Evolutionary conservation across 2,329 filamentous ascomycete genomes (phyloP), one percentile per base, ranked within the genome.

Genomic region (Fusarium solani-melongenae): DNA sequence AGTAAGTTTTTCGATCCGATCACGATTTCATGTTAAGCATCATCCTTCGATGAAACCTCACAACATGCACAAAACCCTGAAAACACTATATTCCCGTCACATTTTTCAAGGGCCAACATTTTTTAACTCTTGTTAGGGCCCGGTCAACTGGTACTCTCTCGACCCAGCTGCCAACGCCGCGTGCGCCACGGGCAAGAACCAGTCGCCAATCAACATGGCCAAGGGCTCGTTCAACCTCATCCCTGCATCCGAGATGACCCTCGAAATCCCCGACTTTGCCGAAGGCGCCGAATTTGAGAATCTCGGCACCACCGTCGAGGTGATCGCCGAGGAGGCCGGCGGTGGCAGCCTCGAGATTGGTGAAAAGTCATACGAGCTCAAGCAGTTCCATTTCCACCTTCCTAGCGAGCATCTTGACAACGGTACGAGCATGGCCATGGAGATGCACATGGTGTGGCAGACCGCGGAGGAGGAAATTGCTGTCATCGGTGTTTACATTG

Each of bases 331-430:
- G 22, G 85, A 73, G 15, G 56, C 71, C n/a, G 71, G 86, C 58
- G 46, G 46, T 6, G 71, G 68, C 4, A 72, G 85, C 65, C 84
- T 88, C 14, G 81, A 72, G 0, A 79, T 87, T 41, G 81, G 74
- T 2, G 83, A 82, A 36, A 78, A 77, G 31, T 79, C 82, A 29
- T 89, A 85, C 77, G 78, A 72, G 1, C 82, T 90, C 20, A 80
- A 81, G 39, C 89, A 91, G 75, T 90, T 90, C 81, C 89, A 91
- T 78, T 89, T 91, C 81, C 89, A 91, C 78, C 86, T 88, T 0
- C 89, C 89, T 1, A 88, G 87, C 51, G 89, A 91, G 82, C 89
- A 91, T 73, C 84, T 86, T 36, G 81, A 90, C 76, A 73, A 83
- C 79, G 79, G 84, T 29, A 74, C 72, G 9, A 80, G 78, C 39